Evolutionary conservation across 495 filamentous ascomycete genomes (phyloP).

Genomic region (Ascodesmis nigricans): DNA sequence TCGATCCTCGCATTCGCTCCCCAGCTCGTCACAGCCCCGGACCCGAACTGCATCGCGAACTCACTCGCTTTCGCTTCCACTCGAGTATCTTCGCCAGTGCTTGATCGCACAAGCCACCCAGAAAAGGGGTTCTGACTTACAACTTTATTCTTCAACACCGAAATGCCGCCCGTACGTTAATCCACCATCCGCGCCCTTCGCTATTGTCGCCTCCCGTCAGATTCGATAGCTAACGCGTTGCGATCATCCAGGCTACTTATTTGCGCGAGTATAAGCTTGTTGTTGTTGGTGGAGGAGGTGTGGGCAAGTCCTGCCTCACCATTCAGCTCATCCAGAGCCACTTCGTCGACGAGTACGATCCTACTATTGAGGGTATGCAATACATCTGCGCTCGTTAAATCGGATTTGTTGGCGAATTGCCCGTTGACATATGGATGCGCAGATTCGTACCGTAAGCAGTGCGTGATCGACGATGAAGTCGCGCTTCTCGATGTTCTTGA

Average conservation of each 20-base stretch:
- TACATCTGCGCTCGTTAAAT: neutral
- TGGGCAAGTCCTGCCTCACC: slow-evolving; percentile 97
- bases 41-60: too few species aligned
- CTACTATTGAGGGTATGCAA: slow-evolving; percentile 83
- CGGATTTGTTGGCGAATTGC: slow-evolving; percentile 2
- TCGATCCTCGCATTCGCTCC: slow-evolving; percentile 5
- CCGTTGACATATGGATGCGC: slow-evolving; percentile 6
- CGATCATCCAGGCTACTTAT: slow-evolving; percentile 37
- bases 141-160: slow-evolving; percentile 7
- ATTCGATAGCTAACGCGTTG: slow-evolving; percentile 1
- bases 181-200: slow-evolving; percentile 5
- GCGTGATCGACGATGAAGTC: slow-evolving; percentile 92
- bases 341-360: slow-evolving; percentile 98
- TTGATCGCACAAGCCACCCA: neutral
- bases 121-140: slow-evolving; percentile 5
- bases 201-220: neutral
- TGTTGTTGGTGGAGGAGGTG: slow-evolving; percentile 91
- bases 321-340: slow-evolving; percentile 98
- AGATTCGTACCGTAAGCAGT: slow-evolving; percentile 99
- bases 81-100: too few species aligned
- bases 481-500: slow-evolving; percentile 93
- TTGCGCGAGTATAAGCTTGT: slow-evolving; percentile 97
- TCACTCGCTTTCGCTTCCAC: too few species aligned
- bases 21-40: too few species aligned
- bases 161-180: slow-evolving; percentile 16